phyloP scores from a whole-genome alignment of 2,329 filamentous ascomycete species.

The Trichoderma sp. region DNA sequence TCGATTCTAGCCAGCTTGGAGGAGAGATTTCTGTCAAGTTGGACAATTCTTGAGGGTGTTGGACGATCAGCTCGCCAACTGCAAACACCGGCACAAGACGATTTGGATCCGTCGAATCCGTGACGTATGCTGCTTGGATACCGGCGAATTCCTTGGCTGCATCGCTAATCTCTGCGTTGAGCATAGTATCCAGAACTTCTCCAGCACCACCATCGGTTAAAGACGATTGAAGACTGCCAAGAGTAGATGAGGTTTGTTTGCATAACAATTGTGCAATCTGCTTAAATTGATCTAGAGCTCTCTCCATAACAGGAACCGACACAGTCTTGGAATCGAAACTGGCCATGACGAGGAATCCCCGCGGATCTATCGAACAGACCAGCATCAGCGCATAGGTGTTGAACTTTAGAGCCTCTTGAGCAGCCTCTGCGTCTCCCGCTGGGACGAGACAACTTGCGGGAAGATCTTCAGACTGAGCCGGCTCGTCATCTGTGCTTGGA shows the following conservation, averaged over 20 bases:
- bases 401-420: constrained; percentile 57
- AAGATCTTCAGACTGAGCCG: constrained; percentile 28
- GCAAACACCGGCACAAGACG: constrained; percentile 40
- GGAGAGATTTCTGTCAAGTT: background rate
- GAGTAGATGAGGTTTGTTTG: constrained; percentile 31
- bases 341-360: constrained; percentile 57
- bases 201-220: constrained; percentile 35
- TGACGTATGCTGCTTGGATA: constrained; percentile 38
- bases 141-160: constrained; percentile 27
- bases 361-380: constrained; percentile 57
- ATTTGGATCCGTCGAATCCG: constrained; percentile 36
- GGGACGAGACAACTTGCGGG: constrained; percentile 53
- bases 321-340: constrained; percentile 64
- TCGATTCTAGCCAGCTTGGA: background rate
- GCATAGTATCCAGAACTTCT: constrained; percentile 31
- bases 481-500: constrained; percentile 37
- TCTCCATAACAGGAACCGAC: constrained; percentile 48
- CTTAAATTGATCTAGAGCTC: constrained; percentile 51
- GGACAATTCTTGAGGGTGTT: constrained; percentile 21
- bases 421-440: constrained; percentile 53
- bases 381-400: constrained; percentile 62
- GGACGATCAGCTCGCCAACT: constrained; percentile 45
- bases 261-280: constrained; percentile 50
- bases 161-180: constrained; percentile 18
- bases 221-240: constrained; percentile 33